Evolutionary conservation across 306 rosid genomes (phyloP).

Genomic region (Fragaria ananassa): DNA sequence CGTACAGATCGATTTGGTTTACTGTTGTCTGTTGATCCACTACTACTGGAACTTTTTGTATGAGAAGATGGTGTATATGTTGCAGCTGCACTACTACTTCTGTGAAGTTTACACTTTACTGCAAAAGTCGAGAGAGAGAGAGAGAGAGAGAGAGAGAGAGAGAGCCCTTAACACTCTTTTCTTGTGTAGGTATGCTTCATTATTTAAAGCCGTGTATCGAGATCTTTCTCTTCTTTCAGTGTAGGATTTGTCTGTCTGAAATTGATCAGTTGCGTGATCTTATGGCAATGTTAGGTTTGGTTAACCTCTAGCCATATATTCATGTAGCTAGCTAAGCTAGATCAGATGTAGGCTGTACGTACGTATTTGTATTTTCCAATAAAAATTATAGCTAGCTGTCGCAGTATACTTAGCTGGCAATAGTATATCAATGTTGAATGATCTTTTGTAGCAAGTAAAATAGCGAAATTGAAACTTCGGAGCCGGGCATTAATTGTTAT

Average conservation of each 20-base stretch:
- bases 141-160: slow-evolving; percentile 11
- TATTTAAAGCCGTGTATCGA: not conserved
- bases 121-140: not conserved
- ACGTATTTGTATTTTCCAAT: not conserved
- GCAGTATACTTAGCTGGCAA: not conserved
- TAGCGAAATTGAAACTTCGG: not conserved
- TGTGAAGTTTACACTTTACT: not conserved
- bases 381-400: not conserved
- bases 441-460: not conserved
- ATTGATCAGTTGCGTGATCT: slow-evolving; percentile 26
- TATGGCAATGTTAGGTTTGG: slow-evolving; percentile 26
- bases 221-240: not conserved
- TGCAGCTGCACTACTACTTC: not conserved
- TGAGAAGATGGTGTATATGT: not conserved
- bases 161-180: not conserved
- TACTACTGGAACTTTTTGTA: not conserved
- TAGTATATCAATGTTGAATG: not conserved
- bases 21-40: not conserved
- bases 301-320: not conserved
- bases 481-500: not conserved
- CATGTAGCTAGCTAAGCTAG: not conserved
- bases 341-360: not conserved
- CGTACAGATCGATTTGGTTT: not conserved
- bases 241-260: slow-evolving; percentile 11
- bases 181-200: slow-evolving; percentile 7